Evolutionary conservation across 2,329 filamentous ascomycete species (phyloP).

Genomic region (Penicillium sp.): DNA sequence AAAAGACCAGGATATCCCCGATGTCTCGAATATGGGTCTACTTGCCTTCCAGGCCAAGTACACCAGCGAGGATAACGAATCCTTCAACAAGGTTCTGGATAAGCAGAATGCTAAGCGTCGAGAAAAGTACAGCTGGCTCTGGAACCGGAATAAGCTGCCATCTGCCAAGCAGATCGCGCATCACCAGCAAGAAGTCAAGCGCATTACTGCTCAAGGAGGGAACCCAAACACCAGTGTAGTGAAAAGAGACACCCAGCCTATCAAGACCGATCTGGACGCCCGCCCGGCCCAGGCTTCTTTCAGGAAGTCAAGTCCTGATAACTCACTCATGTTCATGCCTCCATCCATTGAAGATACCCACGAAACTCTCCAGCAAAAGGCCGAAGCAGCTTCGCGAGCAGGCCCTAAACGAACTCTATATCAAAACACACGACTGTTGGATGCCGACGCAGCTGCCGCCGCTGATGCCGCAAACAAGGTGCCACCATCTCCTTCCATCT

Average conservation of each 20-base stretch:
- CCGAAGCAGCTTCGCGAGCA: conserved; percentile 68
- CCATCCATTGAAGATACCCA: conserved; percentile 52
- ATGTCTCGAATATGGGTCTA: conserved; percentile 72
- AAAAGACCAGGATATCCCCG: conserved; percentile 52
- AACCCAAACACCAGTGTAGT: conserved; percentile 55
- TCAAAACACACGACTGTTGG: conserved; percentile 72
- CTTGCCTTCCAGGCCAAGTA: conserved; percentile 86
- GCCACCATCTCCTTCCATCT: conserved; percentile 77
- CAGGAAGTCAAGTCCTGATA: conserved; percentile 73
- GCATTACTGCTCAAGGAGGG: conserved; percentile 63
- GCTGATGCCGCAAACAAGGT: conserved; percentile 43
- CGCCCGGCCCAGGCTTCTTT: conserved; percentile 73
- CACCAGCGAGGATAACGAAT: conserved; percentile 97
- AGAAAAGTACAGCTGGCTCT: conserved; percentile 85
- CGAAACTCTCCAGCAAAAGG: conserved; percentile 63
- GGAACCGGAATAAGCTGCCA: conserved; percentile 78
- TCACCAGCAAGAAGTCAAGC: conserved; percentile 60
- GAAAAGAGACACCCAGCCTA: conserved; percentile 46
- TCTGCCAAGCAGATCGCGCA: conserved; percentile 60
- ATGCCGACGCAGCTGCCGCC: conserved; percentile 43
- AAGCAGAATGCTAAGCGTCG: conserved; percentile 81
- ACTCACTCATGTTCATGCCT: conserved; percentile 77
- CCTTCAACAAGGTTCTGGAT: conserved; percentile 88
- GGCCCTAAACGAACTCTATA: conserved; percentile 76
- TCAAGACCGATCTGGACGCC: conserved; percentile 62